These are phyloP conservation scores for Hibiscus trionum DNA, from an alignment of 345 rosid genomes.

Conservation along the genomic window DNA sequence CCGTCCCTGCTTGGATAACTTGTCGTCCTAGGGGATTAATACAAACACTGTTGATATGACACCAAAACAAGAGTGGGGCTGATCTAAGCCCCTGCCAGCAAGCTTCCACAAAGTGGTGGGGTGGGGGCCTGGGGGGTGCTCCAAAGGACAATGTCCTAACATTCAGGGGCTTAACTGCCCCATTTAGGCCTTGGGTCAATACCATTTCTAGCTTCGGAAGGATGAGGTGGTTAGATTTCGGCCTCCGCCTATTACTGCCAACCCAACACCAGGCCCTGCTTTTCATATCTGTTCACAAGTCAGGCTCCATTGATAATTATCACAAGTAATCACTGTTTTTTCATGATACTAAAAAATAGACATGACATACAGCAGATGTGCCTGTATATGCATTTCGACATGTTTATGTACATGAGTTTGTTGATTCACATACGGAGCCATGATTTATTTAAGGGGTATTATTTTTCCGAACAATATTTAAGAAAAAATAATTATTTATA, in stretches of 20 bases:
- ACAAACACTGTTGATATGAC: not conserved
- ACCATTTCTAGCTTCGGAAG: not conserved
- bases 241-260: conserved; percentile 4
- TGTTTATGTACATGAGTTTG: too few species aligned
- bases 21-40: too few species aligned
- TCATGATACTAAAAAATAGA: too few species aligned
- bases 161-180: conserved; percentile 36
- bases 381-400: too few species aligned
- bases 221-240: conserved; percentile 31
- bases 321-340: not conserved
- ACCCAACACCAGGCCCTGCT: conserved; percentile 7
- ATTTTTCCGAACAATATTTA: too few species aligned
- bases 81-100: conserved; percentile 31
- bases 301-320: conserved; percentile 13
- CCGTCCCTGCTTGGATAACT: too few species aligned
- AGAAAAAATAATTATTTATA: too few species aligned
- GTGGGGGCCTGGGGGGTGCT: too few species aligned
- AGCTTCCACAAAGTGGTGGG: conserved; percentile 30
- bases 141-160: conserved; percentile 34
- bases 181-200: conserved; percentile 11
- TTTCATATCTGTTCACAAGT: conserved; percentile 8
- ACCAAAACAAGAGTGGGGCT: conserved; percentile 29
- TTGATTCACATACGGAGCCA: too few species aligned
- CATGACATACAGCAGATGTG: too few species aligned
- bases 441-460: too few species aligned